Evolutionary conservation across 495 filamentous ascomycete species (phyloP), one percentile per base, ranked within the genome.

Genomic region (Trichodelitschia bisporula): DNA sequence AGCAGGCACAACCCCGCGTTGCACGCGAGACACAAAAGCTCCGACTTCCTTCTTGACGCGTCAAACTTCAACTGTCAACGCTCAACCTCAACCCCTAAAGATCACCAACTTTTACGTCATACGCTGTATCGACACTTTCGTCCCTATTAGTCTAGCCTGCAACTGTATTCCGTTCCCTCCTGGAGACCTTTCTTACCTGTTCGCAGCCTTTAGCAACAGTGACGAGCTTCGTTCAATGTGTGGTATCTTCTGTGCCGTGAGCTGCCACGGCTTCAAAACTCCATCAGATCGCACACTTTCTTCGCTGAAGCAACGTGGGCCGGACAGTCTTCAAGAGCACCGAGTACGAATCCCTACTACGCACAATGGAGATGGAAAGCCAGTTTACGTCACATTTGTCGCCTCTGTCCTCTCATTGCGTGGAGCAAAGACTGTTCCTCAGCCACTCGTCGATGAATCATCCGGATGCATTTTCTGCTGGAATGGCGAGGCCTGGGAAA

Each of bases 401-500:
- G 82, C 86, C 10, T 89, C 77, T 3, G 86, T 99, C 1, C 62
- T 99, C 3, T 65, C 82, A 3, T 57, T 99, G 13, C 64, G 86
- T 39, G 84, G 86, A 14, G 59, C 69, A 20, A 56, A 62, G 35
- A 41, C 89, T 27, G 63, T 71, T 12, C 44, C 49, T 10, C 86
- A 99, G 41, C 86, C 86, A 1, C 60, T 90, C 13, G 49, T 59
- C 23, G 68, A 77, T 40, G 12, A 39, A 3, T 34, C 38, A 2
- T 63, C 58, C n/a, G 61, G 61, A 13, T 84, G 76, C 5, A 56
- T 77, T 9, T 58, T 99, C 11, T 93, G 84, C 58, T 99, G 86
- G 84, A 95, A 95, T 41, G 86, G 86, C n/a, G 86, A 99, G 46
- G 89, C 82, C 5, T 99, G 86, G 86, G 71, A 61, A 30, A 60